Percentiles rank a stretch among this genome's conserved stretches.
phyloP scores from a whole-genome alignment of 1,284 basidiomycete genomes.

The Cryptococcus sp. region DNA sequence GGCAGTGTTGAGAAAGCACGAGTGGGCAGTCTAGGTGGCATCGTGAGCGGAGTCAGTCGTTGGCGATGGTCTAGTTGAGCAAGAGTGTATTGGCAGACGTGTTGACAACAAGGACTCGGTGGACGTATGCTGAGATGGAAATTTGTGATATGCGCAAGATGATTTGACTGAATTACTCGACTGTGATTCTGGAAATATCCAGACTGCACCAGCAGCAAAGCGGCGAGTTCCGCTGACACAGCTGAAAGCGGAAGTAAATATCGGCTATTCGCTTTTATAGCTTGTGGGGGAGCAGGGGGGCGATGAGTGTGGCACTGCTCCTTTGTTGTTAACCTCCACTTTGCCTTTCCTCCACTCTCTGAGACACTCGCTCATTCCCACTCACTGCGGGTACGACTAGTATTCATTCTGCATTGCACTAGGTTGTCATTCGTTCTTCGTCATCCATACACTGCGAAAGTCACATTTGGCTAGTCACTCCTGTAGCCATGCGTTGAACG shows the following conservation, averaged over 20 bases:
- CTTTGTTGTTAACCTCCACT: too few relatives aligned
- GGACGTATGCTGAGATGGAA: not conserved
- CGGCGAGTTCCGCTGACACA: not conserved
- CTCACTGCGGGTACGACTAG: too few relatives aligned
- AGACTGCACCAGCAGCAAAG: not conserved
- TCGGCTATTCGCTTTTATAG: not conserved
- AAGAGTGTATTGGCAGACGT: too few relatives aligned
- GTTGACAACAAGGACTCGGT: not conserved
- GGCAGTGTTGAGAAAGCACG: conserved; percentile 35
- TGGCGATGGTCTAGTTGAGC: too few relatives aligned
- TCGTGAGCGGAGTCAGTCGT: conserved; percentile 3
- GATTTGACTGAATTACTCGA: not conserved
- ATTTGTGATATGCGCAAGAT: not conserved
- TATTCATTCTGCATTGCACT: too few relatives aligned
- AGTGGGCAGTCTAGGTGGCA: conserved; percentile 42
- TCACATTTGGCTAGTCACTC: too few relatives aligned
- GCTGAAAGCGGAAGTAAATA: not conserved
- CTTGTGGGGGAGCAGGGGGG: not conserved
- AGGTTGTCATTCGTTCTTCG: too few relatives aligned
- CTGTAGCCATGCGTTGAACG: too few relatives aligned
- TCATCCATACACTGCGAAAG: too few relatives aligned
- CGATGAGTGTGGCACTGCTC: too few relatives aligned
- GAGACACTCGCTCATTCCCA: too few relatives aligned
- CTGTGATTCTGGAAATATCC: conserved; percentile 5
- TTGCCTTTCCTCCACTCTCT: too few relatives aligned